Evolutionary conservation across 345 rosid species (phyloP).

Genomic region (Raphanus raphanistrum): DNA sequence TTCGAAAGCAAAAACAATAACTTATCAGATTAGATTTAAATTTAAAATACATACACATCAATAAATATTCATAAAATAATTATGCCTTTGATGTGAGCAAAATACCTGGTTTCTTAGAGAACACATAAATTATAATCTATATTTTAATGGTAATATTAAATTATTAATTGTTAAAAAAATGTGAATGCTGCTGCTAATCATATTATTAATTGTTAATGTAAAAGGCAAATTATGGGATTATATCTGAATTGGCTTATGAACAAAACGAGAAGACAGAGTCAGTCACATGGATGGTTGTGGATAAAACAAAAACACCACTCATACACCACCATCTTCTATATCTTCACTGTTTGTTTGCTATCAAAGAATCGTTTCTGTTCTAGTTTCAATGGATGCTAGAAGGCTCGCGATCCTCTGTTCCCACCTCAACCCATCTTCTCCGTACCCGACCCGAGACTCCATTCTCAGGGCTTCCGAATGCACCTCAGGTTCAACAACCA

Average conservation of each 20-base stretch:
- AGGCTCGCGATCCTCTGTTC: slow-evolving; percentile 71
- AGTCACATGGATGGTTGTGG: background rate
- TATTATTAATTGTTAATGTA: too few relatives aligned
- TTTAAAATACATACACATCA: too few relatives aligned
- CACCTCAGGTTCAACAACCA: slow-evolving; percentile 25
- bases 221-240: background rate
- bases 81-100: too few relatives aligned
- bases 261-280: background rate
- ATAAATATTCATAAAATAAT: too few relatives aligned
- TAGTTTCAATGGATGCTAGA: slow-evolving; percentile 50
- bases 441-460: slow-evolving; percentile 14
- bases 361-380: background rate
- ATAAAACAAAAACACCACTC: background rate
- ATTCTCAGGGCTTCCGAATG: slow-evolving; percentile 44
- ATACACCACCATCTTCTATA: background rate
- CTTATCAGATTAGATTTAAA: too few relatives aligned
- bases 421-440: slow-evolving; percentile 50
- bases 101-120: too few relatives aligned
- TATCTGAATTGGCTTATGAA: background rate
- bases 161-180: slow-evolving; percentile 1
- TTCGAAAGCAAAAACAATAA: too few relatives aligned
- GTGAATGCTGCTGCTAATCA: background rate
- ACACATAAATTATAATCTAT: too few relatives aligned
- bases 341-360: background rate
- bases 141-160: too few relatives aligned